phyloP scores from a whole-genome alignment of 805 yeast species.

The Spathaspora arborariae region DNA sequence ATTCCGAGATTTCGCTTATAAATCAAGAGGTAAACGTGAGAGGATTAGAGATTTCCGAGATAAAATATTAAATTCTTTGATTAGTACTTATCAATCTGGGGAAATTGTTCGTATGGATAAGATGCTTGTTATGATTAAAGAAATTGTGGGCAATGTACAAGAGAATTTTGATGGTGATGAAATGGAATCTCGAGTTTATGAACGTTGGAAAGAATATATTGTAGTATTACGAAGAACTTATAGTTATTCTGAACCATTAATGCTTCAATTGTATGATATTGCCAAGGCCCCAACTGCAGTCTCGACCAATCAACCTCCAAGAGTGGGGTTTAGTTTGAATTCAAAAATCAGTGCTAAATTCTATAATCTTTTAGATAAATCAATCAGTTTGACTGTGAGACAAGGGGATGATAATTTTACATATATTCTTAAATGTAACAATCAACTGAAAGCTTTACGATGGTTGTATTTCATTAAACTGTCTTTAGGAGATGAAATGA shows the following conservation, averaged over 20 bases:
- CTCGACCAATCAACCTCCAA: slow-evolving; percentile 17
- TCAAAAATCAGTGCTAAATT: slow-evolving; percentile 38
- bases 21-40: slow-evolving; percentile 18
- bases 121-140: slow-evolving; percentile 63
- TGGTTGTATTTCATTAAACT: slow-evolving; percentile 63
- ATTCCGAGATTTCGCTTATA: slow-evolving; percentile 20
- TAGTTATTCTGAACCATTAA: slow-evolving; percentile 46
- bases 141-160: slow-evolving; percentile 16
- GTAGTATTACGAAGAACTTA: slow-evolving; percentile 70
- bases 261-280: slow-evolving; percentile 59
- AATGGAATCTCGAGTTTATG: slow-evolving; percentile 53
- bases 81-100: slow-evolving; percentile 44
- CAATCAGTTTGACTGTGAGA: slow-evolving; percentile 48
- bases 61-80: slow-evolving; percentile 18
- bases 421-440: slow-evolving; percentile 55
- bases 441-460: slow-evolving; percentile 48
- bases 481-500: slow-evolving; percentile 35
- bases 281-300: slow-evolving; percentile 14
- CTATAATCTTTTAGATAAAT: slow-evolving; percentile 67
- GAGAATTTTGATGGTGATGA: slow-evolving; percentile 39
- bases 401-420: slow-evolving; percentile 19
- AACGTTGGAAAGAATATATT: slow-evolving; percentile 77
- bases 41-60: slow-evolving; percentile 16
- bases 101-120: slow-evolving; percentile 63
- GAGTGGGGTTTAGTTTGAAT: slow-evolving; percentile 13